These are phyloP conservation scores for Entomophthora muscae DNA, from an alignment of 371 early-diverging fungal species.

Conservation along the genomic window DNA sequence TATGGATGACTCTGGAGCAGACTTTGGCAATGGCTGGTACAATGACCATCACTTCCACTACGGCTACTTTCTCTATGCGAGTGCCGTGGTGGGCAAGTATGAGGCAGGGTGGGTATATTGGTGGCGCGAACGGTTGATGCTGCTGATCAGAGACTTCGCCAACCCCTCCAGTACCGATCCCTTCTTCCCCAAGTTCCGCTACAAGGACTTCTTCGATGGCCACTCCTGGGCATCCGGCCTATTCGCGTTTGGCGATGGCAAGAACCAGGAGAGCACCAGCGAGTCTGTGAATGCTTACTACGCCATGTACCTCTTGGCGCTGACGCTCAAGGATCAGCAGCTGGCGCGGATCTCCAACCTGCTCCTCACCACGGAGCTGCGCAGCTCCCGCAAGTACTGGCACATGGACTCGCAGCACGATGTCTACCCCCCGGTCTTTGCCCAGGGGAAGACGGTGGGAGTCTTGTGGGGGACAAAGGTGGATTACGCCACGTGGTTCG, in stretches of 20 bases:
- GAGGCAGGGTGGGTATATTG: conserved; percentile 29
- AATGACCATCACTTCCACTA: conserved; percentile 73
- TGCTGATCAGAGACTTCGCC: conserved; percentile 47
- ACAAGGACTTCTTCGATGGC: conserved; percentile 57
- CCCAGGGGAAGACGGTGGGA: conserved; percentile 42
- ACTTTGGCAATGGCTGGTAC: conserved; percentile 37
- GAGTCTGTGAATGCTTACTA: conserved; percentile 63
- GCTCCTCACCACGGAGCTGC: conserved; percentile 31
- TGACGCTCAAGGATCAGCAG: conserved; percentile 20
- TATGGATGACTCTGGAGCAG: conserved; percentile 16
- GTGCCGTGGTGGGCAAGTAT: conserved; percentile 41
- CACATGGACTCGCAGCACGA: conserved; percentile 13
- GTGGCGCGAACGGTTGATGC: conserved; percentile 18
- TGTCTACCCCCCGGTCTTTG: conserved; percentile 26
- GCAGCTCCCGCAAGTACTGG: conserved; percentile 46
- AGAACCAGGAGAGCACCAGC: conserved; percentile 56
- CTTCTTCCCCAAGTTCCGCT: conserved; percentile 41
- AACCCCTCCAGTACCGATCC: conserved; percentile 29
- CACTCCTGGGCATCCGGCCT: conserved; percentile 68
- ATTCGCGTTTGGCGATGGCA: conserved; percentile 39
- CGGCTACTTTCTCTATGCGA: conserved; percentile 44
- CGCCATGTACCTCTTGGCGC: conserved; percentile 41
- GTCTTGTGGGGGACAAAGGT: conserved; percentile 53
- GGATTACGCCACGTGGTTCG: conserved; percentile 31
- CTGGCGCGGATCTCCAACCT: conserved; percentile 22